Conservation (phyloP, 441 rosid species). For the Isatis lusitanica region DNA sequence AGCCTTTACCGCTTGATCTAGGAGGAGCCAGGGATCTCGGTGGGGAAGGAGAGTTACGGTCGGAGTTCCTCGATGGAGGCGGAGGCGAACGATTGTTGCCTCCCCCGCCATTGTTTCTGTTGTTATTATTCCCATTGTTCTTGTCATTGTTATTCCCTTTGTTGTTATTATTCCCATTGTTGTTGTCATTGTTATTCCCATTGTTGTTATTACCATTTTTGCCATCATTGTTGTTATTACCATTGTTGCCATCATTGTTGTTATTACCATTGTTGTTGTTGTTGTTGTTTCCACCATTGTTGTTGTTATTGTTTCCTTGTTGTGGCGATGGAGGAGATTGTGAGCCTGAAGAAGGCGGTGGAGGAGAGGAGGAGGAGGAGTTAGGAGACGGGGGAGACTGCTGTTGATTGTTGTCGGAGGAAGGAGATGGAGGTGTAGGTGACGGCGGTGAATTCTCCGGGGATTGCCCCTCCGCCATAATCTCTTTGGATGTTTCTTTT, state of each 20-base stretch:
- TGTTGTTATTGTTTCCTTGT: slow-evolving; percentile 21
- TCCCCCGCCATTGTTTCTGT: slow-evolving; percentile 15
- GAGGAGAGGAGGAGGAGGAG: slow-evolving; percentile 32
- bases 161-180: not conserved
- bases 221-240: not conserved
- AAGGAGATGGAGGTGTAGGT: slow-evolving; percentile 37
- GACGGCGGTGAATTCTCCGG: slow-evolving; percentile 43
- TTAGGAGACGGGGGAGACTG: slow-evolving; percentile 35
- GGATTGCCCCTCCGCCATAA: slow-evolving; percentile 44
- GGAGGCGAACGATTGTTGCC: slow-evolving; percentile 30
- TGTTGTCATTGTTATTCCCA: not conserved
- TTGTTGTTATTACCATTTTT: not conserved
- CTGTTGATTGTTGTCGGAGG: slow-evolving; percentile 22
- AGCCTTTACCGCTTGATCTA: slow-evolving; percentile 21
- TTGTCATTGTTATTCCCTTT: not conserved
- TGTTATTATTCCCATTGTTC: not conserved
- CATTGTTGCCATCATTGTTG: not conserved
- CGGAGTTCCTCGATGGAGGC: slow-evolving; percentile 33
- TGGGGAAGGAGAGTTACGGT: slow-evolving; percentile 20
- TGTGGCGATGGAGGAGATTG: slow-evolving; percentile 31
- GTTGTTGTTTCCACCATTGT: not conserved
- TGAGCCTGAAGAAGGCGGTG: slow-evolving; percentile 33
- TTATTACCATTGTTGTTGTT: not conserved
- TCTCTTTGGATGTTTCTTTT: slow-evolving; percentile 18
- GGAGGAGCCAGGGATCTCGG: slow-evolving; percentile 43